Evolutionary conservation across 768 basidiomycete genomes (phyloP).

Genomic region (Dioszegia crocea): DNA sequence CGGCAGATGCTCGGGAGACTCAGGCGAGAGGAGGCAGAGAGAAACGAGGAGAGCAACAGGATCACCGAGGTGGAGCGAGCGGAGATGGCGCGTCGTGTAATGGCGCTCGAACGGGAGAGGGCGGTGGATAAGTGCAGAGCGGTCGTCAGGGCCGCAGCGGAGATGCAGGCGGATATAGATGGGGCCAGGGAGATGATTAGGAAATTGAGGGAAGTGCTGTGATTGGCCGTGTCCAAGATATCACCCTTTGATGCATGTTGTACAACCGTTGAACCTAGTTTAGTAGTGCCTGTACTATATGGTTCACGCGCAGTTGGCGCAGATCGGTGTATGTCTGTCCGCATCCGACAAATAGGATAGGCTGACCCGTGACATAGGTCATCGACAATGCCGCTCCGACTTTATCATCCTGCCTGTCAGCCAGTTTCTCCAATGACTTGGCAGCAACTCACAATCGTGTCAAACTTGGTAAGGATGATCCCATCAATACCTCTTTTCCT

Average conservation of each 20-base stretch:
- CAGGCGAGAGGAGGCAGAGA: background rate
- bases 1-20: background rate
- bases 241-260: background rate
- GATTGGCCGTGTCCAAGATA: too few species aligned
- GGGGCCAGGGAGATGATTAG: background rate
- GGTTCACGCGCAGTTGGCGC: constrained; percentile 78
- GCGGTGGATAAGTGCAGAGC: background rate
- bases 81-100: background rate
- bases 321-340: constrained; percentile 99
- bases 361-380: constrained; percentile 98
- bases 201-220: background rate
- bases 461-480: constrained; percentile 98
- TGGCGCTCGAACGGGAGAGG: background rate
- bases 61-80: background rate
- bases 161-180: background rate
- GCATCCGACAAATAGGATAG: constrained; percentile 96
- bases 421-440: background rate
- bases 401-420: constrained; percentile 55
- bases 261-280: constrained; percentile 39
- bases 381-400: constrained; percentile 97
- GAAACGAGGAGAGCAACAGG: background rate
- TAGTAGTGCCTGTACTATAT: constrained; percentile 90
- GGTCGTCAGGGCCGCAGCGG: background rate
- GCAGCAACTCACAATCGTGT: constrained; percentile 70
- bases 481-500: constrained; percentile 82